Percentiles rank a stretch among this genome's conserved stretches.
Conservation (phyloP, 2,329 filamentous ascomycete species). For the Clarireedia hainanense region DNA sequence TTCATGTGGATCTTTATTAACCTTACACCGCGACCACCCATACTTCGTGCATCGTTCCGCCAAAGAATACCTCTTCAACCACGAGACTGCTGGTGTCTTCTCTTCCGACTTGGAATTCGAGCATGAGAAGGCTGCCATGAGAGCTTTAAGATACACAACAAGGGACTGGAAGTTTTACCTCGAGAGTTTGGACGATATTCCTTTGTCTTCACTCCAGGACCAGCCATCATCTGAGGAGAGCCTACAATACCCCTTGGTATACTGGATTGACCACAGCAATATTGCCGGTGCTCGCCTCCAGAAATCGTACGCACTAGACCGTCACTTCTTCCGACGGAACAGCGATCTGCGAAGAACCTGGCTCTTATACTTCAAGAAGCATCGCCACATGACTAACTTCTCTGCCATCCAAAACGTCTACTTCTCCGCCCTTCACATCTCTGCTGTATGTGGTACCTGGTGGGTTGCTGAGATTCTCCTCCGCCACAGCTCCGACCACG, state of each 20-base stretch:
- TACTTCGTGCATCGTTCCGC: conserved; percentile 9
- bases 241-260: conserved; percentile 8
- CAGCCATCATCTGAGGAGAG: conserved; percentile 9
- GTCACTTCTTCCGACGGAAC: conserved; percentile 7
- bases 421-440: conserved; percentile 9
- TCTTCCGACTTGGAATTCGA: conserved; percentile 8
- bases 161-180: conserved; percentile 9
- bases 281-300: conserved; percentile 5
- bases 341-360: conserved; percentile 7
- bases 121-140: conserved; percentile 7
- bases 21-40: conserved; percentile 3
- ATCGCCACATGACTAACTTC: conserved; percentile 10
- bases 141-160: conserved; percentile 6
- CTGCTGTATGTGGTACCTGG: conserved; percentile 5
- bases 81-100: conserved; percentile 7
- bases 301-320: conserved; percentile 5
- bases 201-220: conserved; percentile 7
- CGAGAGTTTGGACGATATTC: conserved; percentile 8
- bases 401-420: conserved; percentile 8
- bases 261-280: conserved; percentile 9
- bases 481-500: conserved; percentile 2
- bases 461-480: conserved; percentile 8
- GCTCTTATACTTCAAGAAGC: conserved; percentile 10
- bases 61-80: conserved; percentile 6
- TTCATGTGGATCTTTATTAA: conserved; percentile 7